Evolutionary conservation across 2,329 filamentous ascomycete species (phyloP), one percentile per base, ranked within the genome.

Genomic region (Fonsecaea pedrosoi): DNA sequence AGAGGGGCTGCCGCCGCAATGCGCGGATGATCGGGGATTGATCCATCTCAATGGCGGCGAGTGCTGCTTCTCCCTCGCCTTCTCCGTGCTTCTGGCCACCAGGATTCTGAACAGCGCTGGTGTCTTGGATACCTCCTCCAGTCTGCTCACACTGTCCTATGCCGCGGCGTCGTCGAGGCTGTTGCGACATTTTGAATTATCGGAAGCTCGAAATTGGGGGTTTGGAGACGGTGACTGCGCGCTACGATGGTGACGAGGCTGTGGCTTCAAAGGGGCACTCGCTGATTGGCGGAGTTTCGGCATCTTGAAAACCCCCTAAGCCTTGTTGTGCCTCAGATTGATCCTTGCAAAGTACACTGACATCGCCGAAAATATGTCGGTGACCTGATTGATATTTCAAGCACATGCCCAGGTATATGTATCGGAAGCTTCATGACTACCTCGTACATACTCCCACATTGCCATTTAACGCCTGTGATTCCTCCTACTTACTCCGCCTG

Each of bases 1-100:
- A 84, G n/a, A 74, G 25, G 9, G 73, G 73, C 57, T 74, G 73
- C 25, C 70, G 64, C 18, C 70, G 68, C 37, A 73, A 62, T 21
- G 65, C 62, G 21, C 25, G 42, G 13, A 70, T 7, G 55, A 70
- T 37, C 15, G 67, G 63, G 12, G 68, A 65, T 18, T 45, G 10
- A 37, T 61, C 48, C 59, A 61, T 61, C 13, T 18, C 21, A 8
- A 10, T 35, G 25, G 13, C 48, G 12, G 15, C 30, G 10, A 7
- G 30, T 32, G 18, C 42, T n/a, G 10, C 34, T 40, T 50, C 57
- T 30, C 21, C 15, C 12, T 48, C 12, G n/a, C 18, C 42, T 48
- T 48, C 18, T 21, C 42, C 7, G 8, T 48, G 42, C 8, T 25
- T 18, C 42, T 25, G n/a, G 3, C 18, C 18, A 21, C 18, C 21